Evolutionary conservation across 164 flowering plant genomes (phyloP).

Genomic region (Taxillus chinensis): DNA sequence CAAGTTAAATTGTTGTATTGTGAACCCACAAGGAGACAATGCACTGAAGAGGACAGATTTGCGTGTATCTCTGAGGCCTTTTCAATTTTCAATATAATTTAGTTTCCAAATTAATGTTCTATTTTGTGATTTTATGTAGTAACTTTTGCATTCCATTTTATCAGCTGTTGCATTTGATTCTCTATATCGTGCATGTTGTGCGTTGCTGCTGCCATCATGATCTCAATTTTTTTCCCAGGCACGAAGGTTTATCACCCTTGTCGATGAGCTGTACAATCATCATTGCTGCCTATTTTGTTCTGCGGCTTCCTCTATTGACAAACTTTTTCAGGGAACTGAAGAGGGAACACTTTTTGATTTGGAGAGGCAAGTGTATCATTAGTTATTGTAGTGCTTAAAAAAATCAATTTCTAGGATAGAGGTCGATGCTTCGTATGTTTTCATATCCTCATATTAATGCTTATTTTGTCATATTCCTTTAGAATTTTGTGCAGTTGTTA

Average conservation of each 20-base stretch:
- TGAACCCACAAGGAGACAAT: too few species aligned
- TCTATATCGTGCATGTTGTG: background rate
- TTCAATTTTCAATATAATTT: too few species aligned
- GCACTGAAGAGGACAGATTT: too few species aligned
- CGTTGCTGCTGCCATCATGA: background rate
- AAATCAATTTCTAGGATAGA: too few species aligned
- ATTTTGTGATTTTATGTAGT: too few species aligned
- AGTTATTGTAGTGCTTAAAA: background rate
- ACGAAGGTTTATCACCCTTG: constrained; percentile 86
- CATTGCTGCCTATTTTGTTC: constrained; percentile 80
- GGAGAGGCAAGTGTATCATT: constrained; percentile 48
- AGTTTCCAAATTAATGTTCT: too few species aligned
- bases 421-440: too few species aligned
- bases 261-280: constrained; percentile 97
- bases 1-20: too few species aligned
- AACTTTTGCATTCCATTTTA: background rate
- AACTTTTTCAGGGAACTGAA: constrained; percentile 90
- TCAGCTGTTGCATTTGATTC: background rate
- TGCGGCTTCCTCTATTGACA: constrained; percentile 78
- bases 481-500: too few species aligned
- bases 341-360: constrained; percentile 93
- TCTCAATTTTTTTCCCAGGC: constrained; percentile 42
- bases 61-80: too few species aligned
- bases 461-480: too few species aligned
- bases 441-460: too few species aligned